Base-by-base conservation (phyloP, 805 yeast genomes). In the Nematodospora valgi region DNA sequence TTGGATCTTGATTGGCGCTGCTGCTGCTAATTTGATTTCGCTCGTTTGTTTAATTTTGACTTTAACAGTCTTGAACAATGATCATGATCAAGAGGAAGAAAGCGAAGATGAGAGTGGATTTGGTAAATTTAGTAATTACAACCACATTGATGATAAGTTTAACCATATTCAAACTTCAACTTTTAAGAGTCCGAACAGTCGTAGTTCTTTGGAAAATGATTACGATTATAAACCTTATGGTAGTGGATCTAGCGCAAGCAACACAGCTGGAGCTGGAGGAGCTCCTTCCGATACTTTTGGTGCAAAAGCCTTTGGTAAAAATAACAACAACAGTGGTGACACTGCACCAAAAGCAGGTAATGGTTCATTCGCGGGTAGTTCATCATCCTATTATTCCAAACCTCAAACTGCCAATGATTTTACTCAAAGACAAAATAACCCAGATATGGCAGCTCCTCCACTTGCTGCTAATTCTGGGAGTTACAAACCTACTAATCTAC, bases 1-100 rank as follows among this genome's bases (percentile, higher is more conserved):
- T 6, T 84, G 91, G 89, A 52, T 80, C 22, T 64, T 81, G 48
- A 70, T 83, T 19, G 87, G 82, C 1, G 72, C 86, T 4, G 82
- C 85, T 9, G 81, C 68, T 0, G 57, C 79, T 35, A 68, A 70
- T 37, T 59, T 84, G 39, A 35, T 78, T 2, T 58, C 78, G 2
- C 40, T 80, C 2, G 74, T 83, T 5, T 54, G 77, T 27, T 59
- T 74, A 20, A 65, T 74, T 32, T 38, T 63, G 12, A 48, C 54
- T 4, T 49, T 56, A 27, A 47, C 48, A 20, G 45, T 75, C 18
- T 68, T 34, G 8, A 42, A 40, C 4, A 43, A 38, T n/a, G 48
- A 48, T 15, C 42, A 39, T 12, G 47, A 42, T 11, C 48, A 45
- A 8, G 49, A 34, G 2, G 43, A 38, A n/a, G 53, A 41, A 1